Evolutionary conservation across 495 filamentous ascomycete genomes (phyloP), one percentile per base, ranked within the genome.

Genomic region (Thozetella sp.): DNA sequence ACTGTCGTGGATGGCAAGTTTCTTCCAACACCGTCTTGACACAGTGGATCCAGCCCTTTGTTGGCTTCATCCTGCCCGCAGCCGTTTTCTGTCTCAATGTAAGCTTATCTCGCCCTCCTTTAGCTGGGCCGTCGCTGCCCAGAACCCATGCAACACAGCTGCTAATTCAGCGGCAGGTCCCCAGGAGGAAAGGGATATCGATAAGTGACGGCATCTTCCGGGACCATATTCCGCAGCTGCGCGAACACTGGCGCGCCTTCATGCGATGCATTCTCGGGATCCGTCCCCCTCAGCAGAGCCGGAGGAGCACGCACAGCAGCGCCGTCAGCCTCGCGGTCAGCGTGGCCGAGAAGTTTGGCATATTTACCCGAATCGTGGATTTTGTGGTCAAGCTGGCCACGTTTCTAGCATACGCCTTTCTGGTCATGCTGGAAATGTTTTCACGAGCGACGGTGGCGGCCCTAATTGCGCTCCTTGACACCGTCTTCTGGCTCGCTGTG

Each of bases 401-500:
- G 15, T 37, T 37, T 15, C 15, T 6, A 6, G 6, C 15, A 37
- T 37, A 37, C 30, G 6, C 15, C 15, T 37, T 6, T 6, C 15
- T 37, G 30, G 30, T 37, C 6, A 37, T 37, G 6, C 30, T 37
- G 30, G 30, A 37, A 15, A 37, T 37, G 30, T 6, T 37, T 15
- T 2, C 37, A 2, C 17, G 53, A 4, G 53, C 25, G 9, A 2
- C 53, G 2, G 22, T 55, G 12, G 53, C 53, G 1, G 17, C 19
- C 12, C n/a, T 22, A 22, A 25, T 55, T 3, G 53, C 23, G 1
- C 1, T 55, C 9, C 2, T 71, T 26, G 64, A 73, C 34, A 69
- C 65, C 3, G 52, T 71, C 6, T 40, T 66, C 26, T 71, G 69
- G 71, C 58, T 66, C 22, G 48, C 50, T 13, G 56, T 59, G 9